A percentile compares a stretch with the other conserved stretches of the same genome.
Evolutionary conservation across 352 stramenopile genomes (phyloP).

Genomic region (Globisporangium cylindrosporum): DNA sequence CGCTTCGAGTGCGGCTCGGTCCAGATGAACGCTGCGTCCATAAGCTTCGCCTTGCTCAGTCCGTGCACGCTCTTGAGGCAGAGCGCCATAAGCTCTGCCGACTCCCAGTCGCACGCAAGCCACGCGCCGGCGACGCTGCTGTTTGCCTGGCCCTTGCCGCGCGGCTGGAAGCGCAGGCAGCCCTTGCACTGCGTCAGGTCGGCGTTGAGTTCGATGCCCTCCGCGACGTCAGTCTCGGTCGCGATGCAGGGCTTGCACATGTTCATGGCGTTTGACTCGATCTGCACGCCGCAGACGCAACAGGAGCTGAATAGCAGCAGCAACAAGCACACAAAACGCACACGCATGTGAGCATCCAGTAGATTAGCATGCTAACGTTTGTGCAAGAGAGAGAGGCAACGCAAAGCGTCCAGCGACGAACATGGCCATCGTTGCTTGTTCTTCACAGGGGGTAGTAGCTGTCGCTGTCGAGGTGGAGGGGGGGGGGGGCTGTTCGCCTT

Average conservation of each 20-base stretch:
- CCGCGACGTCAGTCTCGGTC: slow-evolving; percentile 64
- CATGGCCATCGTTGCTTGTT: slow-evolving; percentile 22
- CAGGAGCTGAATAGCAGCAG: slow-evolving; percentile 25
- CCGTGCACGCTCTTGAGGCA: slow-evolving; percentile 72
- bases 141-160: slow-evolving; percentile 32
- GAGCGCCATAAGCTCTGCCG: slow-evolving; percentile 70
- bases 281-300: slow-evolving; percentile 61
- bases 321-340: neutral
- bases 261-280: slow-evolving; percentile 76
- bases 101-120: slow-evolving; percentile 69
- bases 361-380: neutral
- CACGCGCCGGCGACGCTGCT: slow-evolving; percentile 43
- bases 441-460: neutral
- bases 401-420: slow-evolving; percentile 8
- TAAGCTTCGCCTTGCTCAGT: slow-evolving; percentile 64
- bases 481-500: too few relatives aligned
- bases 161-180: slow-evolving; percentile 66
- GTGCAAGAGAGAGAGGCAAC: neutral
- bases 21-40: slow-evolving; percentile 81
- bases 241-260: slow-evolving; percentile 75
- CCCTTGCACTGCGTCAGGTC: slow-evolving; percentile 62
- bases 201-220: slow-evolving; percentile 54
- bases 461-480: neutral
- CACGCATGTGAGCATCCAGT: neutral
- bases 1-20: slow-evolving; percentile 81